Base-by-base conservation (phyloP, 1,284 basidiomycete species). In the Pyrrhoderma noxium region DNA sequence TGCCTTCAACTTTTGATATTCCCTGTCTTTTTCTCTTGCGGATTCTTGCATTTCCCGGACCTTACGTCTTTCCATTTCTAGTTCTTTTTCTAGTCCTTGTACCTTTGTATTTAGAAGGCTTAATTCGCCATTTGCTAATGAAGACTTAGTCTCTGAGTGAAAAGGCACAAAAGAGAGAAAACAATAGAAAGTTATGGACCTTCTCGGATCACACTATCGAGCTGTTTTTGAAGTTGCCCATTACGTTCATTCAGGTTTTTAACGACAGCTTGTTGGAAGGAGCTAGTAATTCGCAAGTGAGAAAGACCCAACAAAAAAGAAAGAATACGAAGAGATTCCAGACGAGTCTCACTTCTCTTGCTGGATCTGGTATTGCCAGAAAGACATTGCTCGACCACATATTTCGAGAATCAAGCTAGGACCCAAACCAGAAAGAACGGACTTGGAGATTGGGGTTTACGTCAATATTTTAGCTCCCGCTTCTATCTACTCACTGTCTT, bases 351-450 rank as follows among this genome's bases (percentile, higher is more conserved):
- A 86, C 87, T 76, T 80, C 68, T 91, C 88, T 68, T 91, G 88
- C 56, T 88, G 85, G 44, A 81, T 76, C 61, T 91, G 88, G 63
- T 91, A 91, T 62, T 89, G 85, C 89, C 89, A 91, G 64, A 91
- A 91, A 7, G 86, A 85, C 53, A 90, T 76, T 3, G 86, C 84
- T 31, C 85, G 78, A 61, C 77, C 82, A 61, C 85, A 88, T 41
- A 90, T 87, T 61, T 90, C 88, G 43, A 89, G 66, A 47, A 90
- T 82, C 23, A 76, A 75, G 1, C 81, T 76, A 7, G 88, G 87
- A 23, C 73, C 79, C 42, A 90, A 62, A 1, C 88, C 88, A 14
- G 88, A 89, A 38, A 90, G 69, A 54, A 90, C 87, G n/a, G 87
- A 90, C 88, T 90, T 57, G 47, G 38, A n/a, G 5, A 38, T 43